phyloP scores from a whole-genome alignment of 2,329 filamentous ascomycete species.

The Fusarium multiceps region DNA sequence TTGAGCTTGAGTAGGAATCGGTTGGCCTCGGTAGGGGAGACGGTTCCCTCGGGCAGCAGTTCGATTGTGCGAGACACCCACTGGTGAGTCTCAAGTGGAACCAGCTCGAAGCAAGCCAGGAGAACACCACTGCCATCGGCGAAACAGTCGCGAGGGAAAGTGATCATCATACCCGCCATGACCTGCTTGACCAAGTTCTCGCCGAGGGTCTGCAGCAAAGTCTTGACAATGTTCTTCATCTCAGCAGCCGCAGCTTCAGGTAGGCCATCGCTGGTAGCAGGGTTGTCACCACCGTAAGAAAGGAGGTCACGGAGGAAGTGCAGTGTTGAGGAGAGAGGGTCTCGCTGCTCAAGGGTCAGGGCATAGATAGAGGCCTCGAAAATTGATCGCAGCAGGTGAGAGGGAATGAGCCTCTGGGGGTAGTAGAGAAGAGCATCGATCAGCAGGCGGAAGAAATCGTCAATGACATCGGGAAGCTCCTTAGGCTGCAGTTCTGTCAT shows the following conservation, averaged over 20 bases:
- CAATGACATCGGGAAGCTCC: slow-evolving; percentile 86
- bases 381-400: slow-evolving; percentile 81
- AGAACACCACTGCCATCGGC: slow-evolving; percentile 94
- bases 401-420: slow-evolving; percentile 83
- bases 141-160: slow-evolving; percentile 95
- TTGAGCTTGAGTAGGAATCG: slow-evolving; percentile 83
- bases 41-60: slow-evolving; percentile 83
- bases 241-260: slow-evolving; percentile 72
- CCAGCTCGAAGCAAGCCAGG: slow-evolving; percentile 86
- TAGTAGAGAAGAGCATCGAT: slow-evolving; percentile 95
- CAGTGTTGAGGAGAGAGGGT: slow-evolving; percentile 89
- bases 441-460: slow-evolving; percentile 94
- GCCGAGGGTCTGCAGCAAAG: slow-evolving; percentile 76
- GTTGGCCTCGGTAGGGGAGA: slow-evolving; percentile 83
- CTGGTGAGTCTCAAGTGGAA: slow-evolving; percentile 79
- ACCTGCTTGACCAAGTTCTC: slow-evolving; percentile 86
- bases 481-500: slow-evolving; percentile 82
- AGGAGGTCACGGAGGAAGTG: slow-evolving; percentile 94
- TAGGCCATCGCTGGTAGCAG: slow-evolving; percentile 68
- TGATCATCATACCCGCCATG: slow-evolving; percentile 99
- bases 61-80: slow-evolving; percentile 89
- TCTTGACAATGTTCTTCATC: slow-evolving; percentile 78
- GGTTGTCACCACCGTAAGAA: slow-evolving; percentile 84
- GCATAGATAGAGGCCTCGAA: slow-evolving; percentile 89
- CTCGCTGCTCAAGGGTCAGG: slow-evolving; percentile 87